phyloP scores from a whole-genome alignment of 1,284 basidiomycete species.

The Microbotryum lychnidis-dioicae region DNA sequence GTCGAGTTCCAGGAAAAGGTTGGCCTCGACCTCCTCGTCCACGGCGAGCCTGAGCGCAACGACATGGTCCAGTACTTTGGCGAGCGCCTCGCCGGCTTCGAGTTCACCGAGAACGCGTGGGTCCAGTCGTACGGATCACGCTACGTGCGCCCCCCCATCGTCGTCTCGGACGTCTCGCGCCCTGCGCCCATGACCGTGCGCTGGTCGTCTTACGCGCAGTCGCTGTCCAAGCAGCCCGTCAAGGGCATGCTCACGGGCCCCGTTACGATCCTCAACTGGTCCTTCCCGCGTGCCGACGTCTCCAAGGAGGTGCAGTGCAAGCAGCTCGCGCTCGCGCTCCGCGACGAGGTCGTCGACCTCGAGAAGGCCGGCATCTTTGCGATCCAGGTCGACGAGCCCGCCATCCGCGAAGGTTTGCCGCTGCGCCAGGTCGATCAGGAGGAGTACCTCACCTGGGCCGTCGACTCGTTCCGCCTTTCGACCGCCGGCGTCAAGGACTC shows the following conservation, averaged over 20 bases:
- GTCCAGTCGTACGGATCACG: constrained; percentile 97
- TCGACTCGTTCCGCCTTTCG: constrained; percentile 92
- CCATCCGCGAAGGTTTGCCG: constrained; percentile 97
- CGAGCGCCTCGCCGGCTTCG: constrained; percentile 90
- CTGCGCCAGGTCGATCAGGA: constrained; percentile 92
- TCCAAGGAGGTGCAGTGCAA: constrained; percentile 94
- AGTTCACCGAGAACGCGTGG: constrained; percentile 98
- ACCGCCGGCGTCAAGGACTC: constrained; percentile 87
- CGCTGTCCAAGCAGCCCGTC: constrained; percentile 87
- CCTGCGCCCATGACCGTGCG: constrained; percentile 88
- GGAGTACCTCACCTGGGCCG: constrained; percentile 89
- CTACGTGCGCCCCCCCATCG: constrained; percentile 97
- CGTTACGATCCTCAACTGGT: constrained; percentile 90
- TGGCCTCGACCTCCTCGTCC: constrained; percentile 93
- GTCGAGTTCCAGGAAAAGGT: constrained; percentile 95
- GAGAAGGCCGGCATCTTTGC: constrained; percentile 95
- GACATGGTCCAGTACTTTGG: constrained; percentile 73
- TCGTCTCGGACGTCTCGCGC: constrained; percentile 96
- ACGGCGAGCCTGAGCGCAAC: constrained; percentile 75
- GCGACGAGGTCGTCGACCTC: constrained; percentile 96
- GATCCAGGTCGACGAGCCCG: constrained; percentile 99
- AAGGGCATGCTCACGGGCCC: constrained; percentile 89
- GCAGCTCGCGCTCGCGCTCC: constrained; percentile 95
- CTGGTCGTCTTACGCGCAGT: constrained; percentile 97
- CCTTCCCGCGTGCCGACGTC: constrained; percentile 98